A percentile compares a stretch with the other conserved stretches of the same genome.
phyloP scores from a whole-genome alignment of 495 filamentous ascomycete species.

The Xylaria sp. region DNA sequence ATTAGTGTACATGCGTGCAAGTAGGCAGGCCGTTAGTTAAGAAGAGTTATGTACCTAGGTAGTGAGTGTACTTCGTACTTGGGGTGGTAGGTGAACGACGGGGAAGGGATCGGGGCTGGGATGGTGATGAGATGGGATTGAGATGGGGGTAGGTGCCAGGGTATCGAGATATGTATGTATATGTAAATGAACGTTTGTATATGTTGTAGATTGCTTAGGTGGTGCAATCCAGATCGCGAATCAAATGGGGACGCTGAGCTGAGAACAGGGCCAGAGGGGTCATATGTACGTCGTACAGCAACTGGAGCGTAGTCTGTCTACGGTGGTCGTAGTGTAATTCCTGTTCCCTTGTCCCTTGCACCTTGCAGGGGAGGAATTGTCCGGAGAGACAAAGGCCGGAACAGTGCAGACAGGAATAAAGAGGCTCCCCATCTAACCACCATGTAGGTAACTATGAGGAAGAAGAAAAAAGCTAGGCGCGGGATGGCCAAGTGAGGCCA shows the following conservation, averaged over 20 bases:
- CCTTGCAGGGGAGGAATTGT: conserved; percentile 20
- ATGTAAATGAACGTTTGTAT: conserved; percentile 8
- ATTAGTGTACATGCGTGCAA: not conserved
- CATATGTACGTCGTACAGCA: conserved; percentile 20
- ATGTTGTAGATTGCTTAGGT: not conserved
- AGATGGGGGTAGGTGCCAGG: conserved; percentile 10
- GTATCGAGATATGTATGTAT: conserved; percentile 13
- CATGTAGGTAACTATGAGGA: conserved; percentile 36
- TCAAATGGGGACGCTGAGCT: conserved; percentile 25
- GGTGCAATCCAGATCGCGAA: conserved; percentile 24
- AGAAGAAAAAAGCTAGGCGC: conserved; percentile 38
- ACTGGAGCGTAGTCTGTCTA: not conserved
- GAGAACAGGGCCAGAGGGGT: conserved; percentile 23
- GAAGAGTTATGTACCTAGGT: not conserved
- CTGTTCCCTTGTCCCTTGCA: conserved; percentile 21
- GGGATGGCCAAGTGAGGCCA: conserved; percentile 30
- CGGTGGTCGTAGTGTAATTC: conserved; percentile 17
- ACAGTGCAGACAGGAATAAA: conserved; percentile 32
- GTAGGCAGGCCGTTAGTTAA: not conserved
- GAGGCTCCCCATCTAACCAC: conserved; percentile 42
- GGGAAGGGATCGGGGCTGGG: conserved; percentile 14
- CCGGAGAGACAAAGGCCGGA: conserved; percentile 28
- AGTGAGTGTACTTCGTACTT: too few relatives aligned
- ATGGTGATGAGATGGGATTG: conserved; percentile 11
- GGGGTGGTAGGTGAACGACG: not conserved